Conservation (phyloP, 2,329 filamentous ascomycete species). For the Ploettnerulaceae sp. region DNA sequence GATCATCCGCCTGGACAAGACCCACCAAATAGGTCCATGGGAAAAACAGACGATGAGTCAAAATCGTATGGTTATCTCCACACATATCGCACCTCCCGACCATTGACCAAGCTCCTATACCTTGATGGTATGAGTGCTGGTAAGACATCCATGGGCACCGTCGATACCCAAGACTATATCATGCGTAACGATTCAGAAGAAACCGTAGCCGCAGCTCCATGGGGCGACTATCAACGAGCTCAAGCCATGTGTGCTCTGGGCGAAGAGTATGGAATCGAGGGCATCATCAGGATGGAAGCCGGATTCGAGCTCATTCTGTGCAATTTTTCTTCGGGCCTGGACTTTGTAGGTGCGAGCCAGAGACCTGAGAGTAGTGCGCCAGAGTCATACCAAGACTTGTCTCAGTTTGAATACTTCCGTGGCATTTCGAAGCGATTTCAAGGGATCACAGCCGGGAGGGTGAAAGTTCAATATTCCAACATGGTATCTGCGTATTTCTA, state of each 20-base stretch:
- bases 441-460: conserved; percentile 38
- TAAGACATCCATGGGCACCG: conserved; percentile 59
- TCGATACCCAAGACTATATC: conserved; percentile 62
- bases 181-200: conserved; percentile 36
- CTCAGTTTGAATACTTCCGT: conserved; percentile 35
- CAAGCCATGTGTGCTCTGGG: conserved; percentile 51
- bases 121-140: conserved; percentile 66
- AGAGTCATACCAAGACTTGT: conserved; percentile 4
- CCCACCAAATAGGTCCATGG: background rate
- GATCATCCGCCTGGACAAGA: background rate
- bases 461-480: conserved; percentile 29
- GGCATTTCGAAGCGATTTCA: conserved; percentile 40
- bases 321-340: conserved; percentile 44
- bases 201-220: background rate
- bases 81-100: conserved; percentile 54
- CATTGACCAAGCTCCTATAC: conserved; percentile 58
- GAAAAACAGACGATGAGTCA: background rate
- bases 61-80: conserved; percentile 55
- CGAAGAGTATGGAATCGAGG: conserved; percentile 53
- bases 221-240: conserved; percentile 49
- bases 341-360: conserved; percentile 23
- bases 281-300: conserved; percentile 61
- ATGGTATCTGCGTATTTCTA: conserved; percentile 33
- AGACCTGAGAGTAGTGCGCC: conserved; percentile 8
- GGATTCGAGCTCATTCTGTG: conserved; percentile 70